A percentile compares a stretch with the other conserved stretches of the same genome.
Evolutionary conservation across 75 land plant genomes (phyloP).

Genomic region (Gnetum montanum): DNA sequence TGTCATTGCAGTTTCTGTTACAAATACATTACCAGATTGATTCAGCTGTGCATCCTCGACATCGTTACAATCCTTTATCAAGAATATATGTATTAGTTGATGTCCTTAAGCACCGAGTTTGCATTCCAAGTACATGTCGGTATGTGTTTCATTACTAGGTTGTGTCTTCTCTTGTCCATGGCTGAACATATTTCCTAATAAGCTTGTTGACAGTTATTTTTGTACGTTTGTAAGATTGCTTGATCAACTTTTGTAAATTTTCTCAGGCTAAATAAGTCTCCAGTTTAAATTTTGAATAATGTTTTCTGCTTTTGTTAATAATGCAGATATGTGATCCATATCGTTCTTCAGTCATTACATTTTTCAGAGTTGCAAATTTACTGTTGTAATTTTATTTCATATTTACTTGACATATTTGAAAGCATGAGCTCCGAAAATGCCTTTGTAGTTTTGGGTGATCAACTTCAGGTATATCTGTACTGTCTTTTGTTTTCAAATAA

Average conservation of each 20-base stretch:
- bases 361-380: conserved; percentile 46
- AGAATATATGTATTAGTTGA: conserved; percentile 51
- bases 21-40: conserved; percentile 78
- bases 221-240: too few species aligned
- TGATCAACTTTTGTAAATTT: too few species aligned
- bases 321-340: conserved; percentile 84
- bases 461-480: conserved; percentile 66
- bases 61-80: conserved; percentile 48
- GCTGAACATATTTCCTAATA: not conserved
- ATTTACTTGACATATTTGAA: conserved; percentile 37
- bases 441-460: conserved; percentile 49
- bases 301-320: not conserved
- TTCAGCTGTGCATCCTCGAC: conserved; percentile 58
- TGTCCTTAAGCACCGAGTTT: conserved; percentile 55
- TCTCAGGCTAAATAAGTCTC: too few species aligned
- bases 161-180: not conserved
- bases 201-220: too few species aligned
- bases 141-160: conserved; percentile 11
- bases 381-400: conserved; percentile 56
- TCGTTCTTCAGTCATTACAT: conserved; percentile 56
- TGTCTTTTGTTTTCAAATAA: not conserved
- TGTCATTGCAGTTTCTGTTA: conserved; percentile 81
- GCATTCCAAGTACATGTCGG: conserved; percentile 72
- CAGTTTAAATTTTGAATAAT: not conserved
- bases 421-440: conserved; percentile 14